Base-by-base conservation (phyloP, 352 stramenopile species). In the Phytophthora cactorum region DNA sequence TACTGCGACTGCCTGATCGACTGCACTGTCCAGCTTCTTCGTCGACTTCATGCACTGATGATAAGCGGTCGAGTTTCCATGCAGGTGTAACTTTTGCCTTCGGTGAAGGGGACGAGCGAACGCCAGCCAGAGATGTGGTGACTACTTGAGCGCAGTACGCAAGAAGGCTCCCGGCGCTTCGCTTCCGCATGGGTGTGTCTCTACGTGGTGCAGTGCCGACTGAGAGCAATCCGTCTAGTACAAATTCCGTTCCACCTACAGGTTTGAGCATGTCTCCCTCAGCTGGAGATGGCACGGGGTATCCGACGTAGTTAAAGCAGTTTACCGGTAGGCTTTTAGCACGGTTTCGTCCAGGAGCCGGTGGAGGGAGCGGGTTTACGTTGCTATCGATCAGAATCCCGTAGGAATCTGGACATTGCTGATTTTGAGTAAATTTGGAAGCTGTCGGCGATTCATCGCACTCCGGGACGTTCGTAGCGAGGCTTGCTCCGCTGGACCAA, bases 101-200 rank as follows among this genome's bases (percentile, higher is more conserved):
- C 15, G 70, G 57, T 28, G 59, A 73, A 4, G 58, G 43, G 2
- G 56, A 68, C n/a, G 45, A 60, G 9, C 38, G 55, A 12, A 66
- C 52, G 22, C 67, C 36, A 29, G 64, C 10, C 43, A 74, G 52
- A 12, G 72, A 77, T 2, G 73, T 75, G 14, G 66, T 56, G 32
- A 86, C 53, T 0, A 88, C 44, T 49, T 84, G 77, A 17, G 77
- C 60, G 39, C 75, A 88, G 59, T 75, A 84, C 10, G 80, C 63
- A n/a, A 88, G 36, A 3, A 88, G 53, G 6, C 52, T 56, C 28
- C 57, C 55, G 1, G 72, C 67, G 15, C 52, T 46, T 59, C 72
- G 75, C 47, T 82, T 82, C 17, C 50, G 45, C 1, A 67, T 32
- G 32, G 41, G 46, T 28, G 51, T 58, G 17, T 54, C 60, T 28